Conservation (phyloP, 1,139 yeast genomes). For the Pichia kudriavzevii region DNA sequence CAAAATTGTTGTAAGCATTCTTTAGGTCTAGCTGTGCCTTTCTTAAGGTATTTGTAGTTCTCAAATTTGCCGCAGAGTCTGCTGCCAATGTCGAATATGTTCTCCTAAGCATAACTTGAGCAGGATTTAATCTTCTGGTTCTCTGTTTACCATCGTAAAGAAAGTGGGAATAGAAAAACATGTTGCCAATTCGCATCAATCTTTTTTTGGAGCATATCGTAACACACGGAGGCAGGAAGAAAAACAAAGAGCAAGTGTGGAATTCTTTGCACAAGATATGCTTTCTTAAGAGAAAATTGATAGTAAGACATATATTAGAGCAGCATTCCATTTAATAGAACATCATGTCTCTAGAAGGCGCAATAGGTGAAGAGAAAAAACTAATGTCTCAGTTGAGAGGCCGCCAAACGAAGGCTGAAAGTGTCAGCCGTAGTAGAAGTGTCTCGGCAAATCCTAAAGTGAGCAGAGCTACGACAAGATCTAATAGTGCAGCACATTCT, state of each 20-base stretch:
- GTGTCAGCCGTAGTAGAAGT: slow-evolving; percentile 10
- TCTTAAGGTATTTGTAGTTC: slow-evolving; percentile 25
- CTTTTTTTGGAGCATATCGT: no score
- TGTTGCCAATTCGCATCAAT: no score
- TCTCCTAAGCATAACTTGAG: slow-evolving; percentile 7
- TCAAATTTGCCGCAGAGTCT: slow-evolving; percentile 8
- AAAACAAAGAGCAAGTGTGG: no score
- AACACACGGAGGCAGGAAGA: no score
- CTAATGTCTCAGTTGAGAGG: slow-evolving; percentile 33
- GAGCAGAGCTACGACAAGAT: slow-evolving; percentile 14
- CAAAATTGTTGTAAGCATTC: slow-evolving; percentile 18
- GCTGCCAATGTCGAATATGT: not conserved
- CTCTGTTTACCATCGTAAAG: no score
- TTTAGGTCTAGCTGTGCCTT: slow-evolving; percentile 22
- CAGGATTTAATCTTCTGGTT: no score
- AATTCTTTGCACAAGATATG: no score
- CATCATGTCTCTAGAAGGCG: slow-evolving; percentile 39
- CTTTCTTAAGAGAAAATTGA: no score
- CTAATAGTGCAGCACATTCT: slow-evolving; percentile 18
- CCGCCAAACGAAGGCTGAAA: slow-evolving; percentile 17
- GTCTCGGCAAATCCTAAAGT: slow-evolving; percentile 7
- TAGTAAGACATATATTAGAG: no score
- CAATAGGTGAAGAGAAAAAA: slow-evolving; percentile 38
- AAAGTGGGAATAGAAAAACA: no score
- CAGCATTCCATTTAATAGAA: not conserved